phyloP scores from a whole-genome alignment of 371 early-diverging fungal species.

The Lichtheimia hyalospora region DNA sequence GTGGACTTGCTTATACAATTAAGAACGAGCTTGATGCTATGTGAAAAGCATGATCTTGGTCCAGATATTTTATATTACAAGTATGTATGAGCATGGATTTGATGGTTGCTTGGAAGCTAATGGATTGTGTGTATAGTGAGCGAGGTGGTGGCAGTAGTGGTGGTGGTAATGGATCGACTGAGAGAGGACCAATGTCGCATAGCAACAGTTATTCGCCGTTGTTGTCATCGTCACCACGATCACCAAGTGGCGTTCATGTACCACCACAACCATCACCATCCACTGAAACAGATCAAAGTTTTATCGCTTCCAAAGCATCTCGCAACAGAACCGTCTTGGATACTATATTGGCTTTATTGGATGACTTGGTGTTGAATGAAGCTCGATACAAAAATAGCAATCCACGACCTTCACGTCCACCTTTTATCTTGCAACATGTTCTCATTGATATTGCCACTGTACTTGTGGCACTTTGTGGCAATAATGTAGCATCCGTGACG shows the following conservation, averaged over 20 bases:
- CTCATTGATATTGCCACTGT: slow-evolving; percentile 52
- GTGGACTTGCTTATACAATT: slow-evolving; percentile 41
- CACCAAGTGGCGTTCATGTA: too few relatives aligned
- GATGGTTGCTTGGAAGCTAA: too few relatives aligned
- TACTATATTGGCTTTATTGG: slow-evolving; percentile 37
- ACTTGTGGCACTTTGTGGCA: slow-evolving; percentile 26
- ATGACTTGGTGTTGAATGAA: slow-evolving; percentile 57
- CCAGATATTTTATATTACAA: slow-evolving; percentile 27
- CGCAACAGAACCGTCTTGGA: slow-evolving; percentile 14
- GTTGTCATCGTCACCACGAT: too few relatives aligned
- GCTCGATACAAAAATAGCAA: slow-evolving; percentile 52
- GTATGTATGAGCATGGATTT: slow-evolving; percentile 16
- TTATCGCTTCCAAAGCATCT: too few relatives aligned
- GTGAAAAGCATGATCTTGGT: slow-evolving; percentile 27
- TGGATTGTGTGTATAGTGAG: too few relatives aligned
- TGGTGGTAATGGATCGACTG: too few relatives aligned
- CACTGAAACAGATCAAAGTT: too few relatives aligned
- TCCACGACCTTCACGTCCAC: slow-evolving; percentile 59
- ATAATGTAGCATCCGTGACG: slow-evolving; percentile 31
- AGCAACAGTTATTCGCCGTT: too few relatives aligned
- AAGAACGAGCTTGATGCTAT: slow-evolving; percentile 37
- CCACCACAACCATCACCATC: too few relatives aligned
- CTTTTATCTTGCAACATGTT: slow-evolving; percentile 52
- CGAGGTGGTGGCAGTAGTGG: too few relatives aligned
- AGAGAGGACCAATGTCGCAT: too few relatives aligned